Conservation (phyloP, 306 rosid species). For the Purshia tridentata region DNA sequence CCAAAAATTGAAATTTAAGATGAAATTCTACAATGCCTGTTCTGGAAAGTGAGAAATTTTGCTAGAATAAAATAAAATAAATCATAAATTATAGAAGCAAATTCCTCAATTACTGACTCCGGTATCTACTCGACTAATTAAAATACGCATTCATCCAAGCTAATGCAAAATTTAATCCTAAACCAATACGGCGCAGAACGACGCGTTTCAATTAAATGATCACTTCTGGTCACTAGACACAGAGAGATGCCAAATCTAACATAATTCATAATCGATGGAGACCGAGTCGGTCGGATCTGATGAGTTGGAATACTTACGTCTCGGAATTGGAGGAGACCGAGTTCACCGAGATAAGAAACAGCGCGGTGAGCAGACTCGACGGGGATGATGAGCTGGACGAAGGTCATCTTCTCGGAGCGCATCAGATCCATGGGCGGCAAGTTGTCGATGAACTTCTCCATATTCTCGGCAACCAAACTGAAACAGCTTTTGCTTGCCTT, state of each 20-base stretch:
- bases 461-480: conserved; percentile 55
- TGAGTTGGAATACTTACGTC: conserved; percentile 55
- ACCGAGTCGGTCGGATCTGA: conserved; percentile 31
- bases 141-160: not conserved
- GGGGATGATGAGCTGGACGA: conserved; percentile 94
- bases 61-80: no score
- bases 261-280: not conserved
- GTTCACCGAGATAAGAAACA: conserved; percentile 86
- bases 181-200: not conserved
- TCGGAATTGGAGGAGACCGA: conserved; percentile 90
- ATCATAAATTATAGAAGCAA: not conserved
- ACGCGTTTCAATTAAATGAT: not conserved
- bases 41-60: no score
- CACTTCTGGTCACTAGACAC: not conserved
- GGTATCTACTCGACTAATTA: not conserved
- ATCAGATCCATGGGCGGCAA: conserved; percentile 92
- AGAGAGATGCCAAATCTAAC: conserved; percentile 15
- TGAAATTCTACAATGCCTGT: not conserved
- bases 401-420: conserved; percentile 99
- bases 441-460: conserved; percentile 72
- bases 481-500: conserved; percentile 11
- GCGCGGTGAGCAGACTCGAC: conserved; percentile 95
- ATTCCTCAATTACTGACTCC: not conserved
- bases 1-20: not conserved
- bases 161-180: not conserved